Evolutionary conservation across 768 basidiomycete genomes (phyloP), one percentile per base, ranked within the genome.

Genomic region (Rhodotorula toruloides): DNA sequence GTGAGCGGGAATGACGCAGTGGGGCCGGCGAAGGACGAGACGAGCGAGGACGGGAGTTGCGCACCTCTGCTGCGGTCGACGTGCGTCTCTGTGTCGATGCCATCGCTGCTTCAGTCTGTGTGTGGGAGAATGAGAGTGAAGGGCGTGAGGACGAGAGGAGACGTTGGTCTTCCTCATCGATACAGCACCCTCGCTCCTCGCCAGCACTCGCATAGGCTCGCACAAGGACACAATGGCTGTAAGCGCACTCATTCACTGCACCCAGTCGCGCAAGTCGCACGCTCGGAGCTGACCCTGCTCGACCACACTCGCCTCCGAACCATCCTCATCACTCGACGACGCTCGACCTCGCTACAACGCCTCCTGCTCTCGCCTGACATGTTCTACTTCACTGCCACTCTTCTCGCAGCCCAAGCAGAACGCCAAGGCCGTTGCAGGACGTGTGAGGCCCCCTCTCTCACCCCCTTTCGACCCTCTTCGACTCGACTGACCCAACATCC

Each of bases 341-440:
- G n/a, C n/a, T 43, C 10, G 17, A 19, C 42, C 42, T 43, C 42
- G 29, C 16, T 4, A 49, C 32, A 46, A 49, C 46, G 46, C 16
- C 37, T 32, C 29, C 34, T 55, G 22, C 34, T 22, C 13, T 25
- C 37, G 17, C 36, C 52, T 21, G 7, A 12, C 52, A 14, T 31
- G 13, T 11, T 12, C 21, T 12, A 5, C 22, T 10, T 8, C 27
- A 10, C 6, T 17, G 7, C 16, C 31, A 12, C 5, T 29, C 21
- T 29, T 43, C 14, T n/a, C 34, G 37, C 34, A 56, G 50, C 56
- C 58, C 37, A 49, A 67, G 54, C 32, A 14, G 44, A 67, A 67
- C 56, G 42, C 56, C 42, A 64, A 64, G 50, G 56, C 56, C 0
- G 31, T n/a, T 19, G 60, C 55, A 0, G 61, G 46, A 25, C 27